Evolutionary conservation across 805 yeast genomes (phyloP), one percentile per base, ranked within the genome.

Genomic region (Wickerhamomyces rabaulensis): DNA sequence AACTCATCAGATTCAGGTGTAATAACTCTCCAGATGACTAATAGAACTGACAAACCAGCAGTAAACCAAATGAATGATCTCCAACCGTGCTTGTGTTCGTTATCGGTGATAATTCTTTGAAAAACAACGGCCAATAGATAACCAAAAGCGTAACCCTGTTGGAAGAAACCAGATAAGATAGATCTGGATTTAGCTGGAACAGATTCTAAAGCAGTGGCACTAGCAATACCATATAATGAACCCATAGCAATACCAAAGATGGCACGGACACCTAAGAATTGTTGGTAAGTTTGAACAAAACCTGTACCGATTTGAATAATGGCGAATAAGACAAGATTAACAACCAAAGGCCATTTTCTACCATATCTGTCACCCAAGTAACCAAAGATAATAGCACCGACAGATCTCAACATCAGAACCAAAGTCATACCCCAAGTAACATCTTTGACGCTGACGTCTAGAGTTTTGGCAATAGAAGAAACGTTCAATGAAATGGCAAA

Each of bases 131-230:
- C 87, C 49, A 82, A 59, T 22, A 83, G 65, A 55, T 81, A 82
- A 21, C 90, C 90, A 41, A 83, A 73, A 1, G 86, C 83, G 54
- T 83, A 88, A 50, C 95, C 95, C 62, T 87, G 85, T 65, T 87
- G 95, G 60, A 88, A 78, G 38, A 86, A 63, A 41, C 87, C 88
- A 31, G 82, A 75, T 41, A 82, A 64, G 47, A 81, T 70, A 40
- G 87, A 84, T 64, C 78, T 69, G 29, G 84, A 57, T 51, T 69
- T 70, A 1, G 57, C 61, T 3, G 89, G 88, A 23, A 67, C 62
- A 49, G 68, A 73, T 43, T 72, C 76, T 40, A 73, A 53, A 6
- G 76, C 65, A 23, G 71, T 69, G 5, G 76, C 68, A 38, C 71
- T 58, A 16, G 75, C 71, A 47, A 69, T 62, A 39, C 78, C 77